A percentile compares a stretch with the other conserved stretches of the same genome.
These are phyloP conservation scores for Dryas alaskensis DNA, from an alignment of 306 rosid species.

Conservation along the genomic window DNA sequence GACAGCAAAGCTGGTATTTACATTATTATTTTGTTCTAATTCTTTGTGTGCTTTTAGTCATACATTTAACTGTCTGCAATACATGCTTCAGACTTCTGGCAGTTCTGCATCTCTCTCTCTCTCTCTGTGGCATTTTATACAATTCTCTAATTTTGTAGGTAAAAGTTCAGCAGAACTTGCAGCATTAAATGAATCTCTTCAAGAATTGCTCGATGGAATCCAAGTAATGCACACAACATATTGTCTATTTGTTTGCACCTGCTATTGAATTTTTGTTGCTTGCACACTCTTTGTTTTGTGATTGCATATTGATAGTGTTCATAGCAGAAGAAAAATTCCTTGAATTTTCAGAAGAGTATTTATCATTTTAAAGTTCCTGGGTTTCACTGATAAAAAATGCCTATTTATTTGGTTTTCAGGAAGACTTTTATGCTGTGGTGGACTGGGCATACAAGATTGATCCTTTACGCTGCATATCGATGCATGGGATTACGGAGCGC, in stretches of 20 bases:
- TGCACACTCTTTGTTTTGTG: neutral
- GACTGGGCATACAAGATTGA: constrained; percentile 98
- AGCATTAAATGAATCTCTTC: constrained; percentile 79
- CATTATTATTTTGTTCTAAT: neutral
- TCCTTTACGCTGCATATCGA: constrained; percentile 92
- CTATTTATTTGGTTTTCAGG: constrained; percentile 54
- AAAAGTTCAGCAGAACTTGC: constrained; percentile 62
- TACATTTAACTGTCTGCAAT: constrained; percentile 8
- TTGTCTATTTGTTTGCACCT: neutral
- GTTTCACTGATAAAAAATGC: constrained; percentile 17
- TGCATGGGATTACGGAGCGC: constrained; percentile 95
- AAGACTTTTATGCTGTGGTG: constrained; percentile 82
- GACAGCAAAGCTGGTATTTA: constrained; percentile 49
- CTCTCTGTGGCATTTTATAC: neutral
- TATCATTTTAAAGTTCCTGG: constrained; percentile 15
- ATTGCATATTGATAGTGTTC: neutral
- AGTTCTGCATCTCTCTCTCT: neutral
- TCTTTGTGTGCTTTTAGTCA: constrained; percentile 8
- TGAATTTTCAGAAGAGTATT: neutral
- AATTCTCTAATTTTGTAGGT: constrained; percentile 39
- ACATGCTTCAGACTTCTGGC: constrained; percentile 17
- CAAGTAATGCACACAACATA: constrained; percentile 51
- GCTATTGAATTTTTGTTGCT: constrained; percentile 16
- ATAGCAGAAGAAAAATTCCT: neutral
- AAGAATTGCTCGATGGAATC: constrained; percentile 91